Percentiles rank a stretch among this genome's conserved stretches.
Conservation (phyloP, 148 eudicot species). For the Diospyros lotus region DNA sequence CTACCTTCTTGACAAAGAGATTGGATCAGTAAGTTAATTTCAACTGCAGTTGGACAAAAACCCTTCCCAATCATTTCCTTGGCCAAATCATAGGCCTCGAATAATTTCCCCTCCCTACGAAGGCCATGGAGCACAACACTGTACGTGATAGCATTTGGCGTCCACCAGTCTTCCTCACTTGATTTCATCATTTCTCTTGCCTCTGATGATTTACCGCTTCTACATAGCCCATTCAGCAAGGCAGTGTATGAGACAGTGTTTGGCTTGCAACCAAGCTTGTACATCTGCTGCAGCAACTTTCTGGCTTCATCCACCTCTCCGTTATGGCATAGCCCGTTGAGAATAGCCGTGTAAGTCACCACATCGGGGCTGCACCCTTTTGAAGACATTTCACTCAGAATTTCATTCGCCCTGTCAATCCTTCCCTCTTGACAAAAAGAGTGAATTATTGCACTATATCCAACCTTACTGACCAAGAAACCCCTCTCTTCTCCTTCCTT, state of each 20-base stretch:
- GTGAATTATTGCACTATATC: conserved; percentile 30
- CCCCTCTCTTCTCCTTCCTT: conserved; percentile 38
- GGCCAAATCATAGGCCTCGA: conserved; percentile 27
- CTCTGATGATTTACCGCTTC: conserved; percentile 28
- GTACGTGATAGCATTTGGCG: conserved; percentile 35
- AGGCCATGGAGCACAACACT: conserved; percentile 37
- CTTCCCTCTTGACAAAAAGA: conserved; percentile 30
- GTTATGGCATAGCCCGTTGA: conserved; percentile 26
- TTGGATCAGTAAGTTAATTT: conserved; percentile 34
- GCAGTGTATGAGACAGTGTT: conserved; percentile 33
- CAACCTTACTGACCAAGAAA: conserved; percentile 30
- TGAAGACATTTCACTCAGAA: conserved; percentile 29
- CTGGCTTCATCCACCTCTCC: conserved; percentile 36
- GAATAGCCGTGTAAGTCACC: conserved; percentile 29
- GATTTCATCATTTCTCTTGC: conserved; percentile 34
- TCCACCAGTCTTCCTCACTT: conserved; percentile 41
- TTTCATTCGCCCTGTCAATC: conserved; percentile 28
- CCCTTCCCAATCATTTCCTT: conserved; percentile 35
- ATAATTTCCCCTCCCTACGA: conserved; percentile 32
- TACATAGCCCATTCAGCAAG: conserved; percentile 33
- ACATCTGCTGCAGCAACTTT: conserved; percentile 31
- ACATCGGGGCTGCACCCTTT: conserved; percentile 35
- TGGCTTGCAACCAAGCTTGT: conserved; percentile 32
- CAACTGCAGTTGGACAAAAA: conserved; percentile 34
- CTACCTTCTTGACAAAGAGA: conserved; percentile 36